Conservation (phyloP, 2,329 filamentous ascomycete genomes). For the Pseudogymnoascus sp. region DNA sequence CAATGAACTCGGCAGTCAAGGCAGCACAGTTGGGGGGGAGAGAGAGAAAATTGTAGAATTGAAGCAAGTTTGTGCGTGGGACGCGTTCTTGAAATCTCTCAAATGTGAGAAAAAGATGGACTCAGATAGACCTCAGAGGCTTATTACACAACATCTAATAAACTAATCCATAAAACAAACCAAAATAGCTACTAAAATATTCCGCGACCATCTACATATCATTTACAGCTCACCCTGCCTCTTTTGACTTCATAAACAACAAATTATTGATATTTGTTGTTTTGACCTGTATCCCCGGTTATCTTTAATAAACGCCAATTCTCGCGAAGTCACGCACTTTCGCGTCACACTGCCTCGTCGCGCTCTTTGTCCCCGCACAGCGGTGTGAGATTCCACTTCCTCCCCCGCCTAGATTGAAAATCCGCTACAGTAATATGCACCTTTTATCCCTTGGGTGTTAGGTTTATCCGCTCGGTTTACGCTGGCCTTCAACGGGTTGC, state of each 20-base stretch:
- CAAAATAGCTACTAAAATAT: neutral
- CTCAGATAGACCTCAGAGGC: neutral
- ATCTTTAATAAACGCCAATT: neutral
- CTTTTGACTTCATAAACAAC: neutral
- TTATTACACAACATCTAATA: neutral
- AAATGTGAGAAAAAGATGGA: slow-evolving; percentile 7
- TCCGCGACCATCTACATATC: neutral
- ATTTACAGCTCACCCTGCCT: neutral
- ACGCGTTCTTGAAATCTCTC: neutral
- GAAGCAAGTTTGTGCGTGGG: neutral
- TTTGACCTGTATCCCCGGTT: neutral
- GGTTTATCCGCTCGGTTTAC: neutral
- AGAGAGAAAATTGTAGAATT: neutral
- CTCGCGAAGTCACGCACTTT: slow-evolving; percentile 4
- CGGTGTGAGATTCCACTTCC: neutral
- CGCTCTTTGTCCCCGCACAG: neutral
- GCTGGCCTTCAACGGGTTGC: neutral
- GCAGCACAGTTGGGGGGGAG: neutral
- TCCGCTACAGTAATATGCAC: neutral
- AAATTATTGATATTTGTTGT: neutral
- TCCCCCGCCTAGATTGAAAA: neutral
- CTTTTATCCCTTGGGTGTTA: neutral
- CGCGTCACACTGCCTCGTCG: neutral
- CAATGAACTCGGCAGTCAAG: neutral
- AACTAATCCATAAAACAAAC: neutral